Percentiles rank a stretch among this genome's conserved stretches.
These are phyloP conservation scores for Hsuehochloa calcarea DNA, from an alignment of 176 grass and related monocot species.

Conservation along the genomic window DNA sequence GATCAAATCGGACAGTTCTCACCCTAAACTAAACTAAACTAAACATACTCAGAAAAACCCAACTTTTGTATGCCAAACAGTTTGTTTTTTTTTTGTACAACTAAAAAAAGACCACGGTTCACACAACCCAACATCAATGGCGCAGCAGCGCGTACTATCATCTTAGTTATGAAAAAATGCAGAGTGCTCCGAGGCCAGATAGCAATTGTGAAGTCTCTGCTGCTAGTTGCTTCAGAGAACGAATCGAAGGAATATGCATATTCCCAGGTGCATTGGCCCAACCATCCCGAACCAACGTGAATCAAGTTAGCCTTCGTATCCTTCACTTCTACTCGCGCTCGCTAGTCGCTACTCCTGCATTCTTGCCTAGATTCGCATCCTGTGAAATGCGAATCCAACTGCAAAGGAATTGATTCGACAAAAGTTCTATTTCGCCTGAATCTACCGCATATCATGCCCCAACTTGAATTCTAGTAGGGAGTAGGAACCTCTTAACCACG, in stretches of 20 bases:
- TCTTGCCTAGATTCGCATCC: neutral
- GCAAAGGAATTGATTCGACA: constrained; percentile 18
- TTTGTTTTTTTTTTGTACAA: too few relatives aligned
- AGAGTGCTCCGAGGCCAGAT: neutral
- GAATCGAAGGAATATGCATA: neutral
- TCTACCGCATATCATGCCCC: neutral
- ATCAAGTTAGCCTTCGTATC: neutral
- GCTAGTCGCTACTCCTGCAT: neutral
- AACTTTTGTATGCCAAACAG: too few relatives aligned
- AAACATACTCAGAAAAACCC: too few relatives aligned
- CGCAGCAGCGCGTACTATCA: too few relatives aligned
- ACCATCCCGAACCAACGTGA: constrained; percentile 28
- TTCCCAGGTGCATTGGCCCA: neutral
- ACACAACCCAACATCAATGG: too few relatives aligned
- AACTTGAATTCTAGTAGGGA: neutral
- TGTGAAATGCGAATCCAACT: neutral
- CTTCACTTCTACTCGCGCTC: neutral
- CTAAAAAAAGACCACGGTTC: too few relatives aligned
- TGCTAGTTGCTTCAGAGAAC: neutral
- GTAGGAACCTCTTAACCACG: neutral
- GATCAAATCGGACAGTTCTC: too few relatives aligned
- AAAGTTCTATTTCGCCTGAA: constrained; percentile 17
- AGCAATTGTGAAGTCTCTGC: neutral
- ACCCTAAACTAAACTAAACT: too few relatives aligned
- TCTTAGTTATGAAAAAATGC: neutral